Percentiles rank a stretch among this genome's conserved stretches.
Evolutionary conservation across 2,329 filamentous ascomycete species (phyloP).

Genomic region (Ilyonectria robusta): DNA sequence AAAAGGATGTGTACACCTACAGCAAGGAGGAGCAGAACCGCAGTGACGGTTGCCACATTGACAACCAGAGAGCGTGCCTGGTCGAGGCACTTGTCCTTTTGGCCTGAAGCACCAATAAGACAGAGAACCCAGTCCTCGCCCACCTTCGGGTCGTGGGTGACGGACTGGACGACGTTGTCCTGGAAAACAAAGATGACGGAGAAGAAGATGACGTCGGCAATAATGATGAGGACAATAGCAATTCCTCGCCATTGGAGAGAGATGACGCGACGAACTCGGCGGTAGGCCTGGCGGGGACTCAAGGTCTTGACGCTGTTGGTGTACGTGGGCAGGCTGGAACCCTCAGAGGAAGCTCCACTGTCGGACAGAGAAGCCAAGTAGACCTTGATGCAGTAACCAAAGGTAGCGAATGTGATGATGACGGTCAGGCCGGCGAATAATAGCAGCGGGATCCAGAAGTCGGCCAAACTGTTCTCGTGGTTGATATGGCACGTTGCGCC

Average conservation of each 20-base stretch:
- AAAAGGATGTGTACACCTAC: constrained; percentile 63
- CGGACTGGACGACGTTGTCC: constrained; percentile 77
- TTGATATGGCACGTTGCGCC: constrained; percentile 96
- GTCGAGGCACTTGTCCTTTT: constrained; percentile 77
- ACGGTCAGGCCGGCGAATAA: constrained; percentile 82
- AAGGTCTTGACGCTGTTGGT: constrained; percentile 81
- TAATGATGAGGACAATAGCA: constrained; percentile 88
- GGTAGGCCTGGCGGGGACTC: constrained; percentile 89
- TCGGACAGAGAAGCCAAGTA: constrained; percentile 89
- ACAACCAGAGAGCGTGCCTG: constrained; percentile 75
- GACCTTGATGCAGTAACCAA: constrained; percentile 93
- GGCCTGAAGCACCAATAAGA: constrained; percentile 65
- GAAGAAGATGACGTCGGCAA: constrained; percentile 94
- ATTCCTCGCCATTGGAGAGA: constrained; percentile 96
- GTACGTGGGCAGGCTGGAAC: constrained; percentile 79
- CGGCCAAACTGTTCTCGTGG: constrained; percentile 84
- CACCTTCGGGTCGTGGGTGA: constrained; percentile 66
- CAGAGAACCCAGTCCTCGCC: constrained; percentile 80
- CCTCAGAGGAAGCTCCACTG: constrained; percentile 77
- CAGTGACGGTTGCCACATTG: constrained; percentile 81
- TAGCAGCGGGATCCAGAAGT: constrained; percentile 92
- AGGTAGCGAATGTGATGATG: constrained; percentile 87
- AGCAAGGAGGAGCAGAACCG: constrained; percentile 85
- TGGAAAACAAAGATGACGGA: constrained; percentile 91
- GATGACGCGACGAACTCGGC: constrained; percentile 87